A percentile compares a stretch with the other conserved stretches of the same genome.
These are phyloP conservation scores for Globisporangium radiosum DNA, from an alignment of 352 stramenopile genomes.

Conservation along the genomic window DNA sequence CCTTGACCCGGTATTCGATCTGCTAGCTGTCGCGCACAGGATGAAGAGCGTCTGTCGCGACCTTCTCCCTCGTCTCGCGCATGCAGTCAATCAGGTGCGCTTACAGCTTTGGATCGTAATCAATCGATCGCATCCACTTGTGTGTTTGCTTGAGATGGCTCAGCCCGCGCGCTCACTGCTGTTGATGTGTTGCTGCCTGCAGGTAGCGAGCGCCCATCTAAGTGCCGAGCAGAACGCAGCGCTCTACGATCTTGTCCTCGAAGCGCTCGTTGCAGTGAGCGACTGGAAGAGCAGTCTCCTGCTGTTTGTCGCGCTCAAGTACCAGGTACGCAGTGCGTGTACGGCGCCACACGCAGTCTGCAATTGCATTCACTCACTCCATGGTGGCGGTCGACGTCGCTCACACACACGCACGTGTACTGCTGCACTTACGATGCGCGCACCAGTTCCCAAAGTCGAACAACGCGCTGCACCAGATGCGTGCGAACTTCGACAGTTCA, in stretches of 20 bases:
- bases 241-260: slow-evolving; percentile 23
- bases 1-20: slow-evolving; percentile 21
- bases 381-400: no score
- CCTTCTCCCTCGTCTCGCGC: slow-evolving; percentile 30
- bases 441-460: slow-evolving; percentile 28
- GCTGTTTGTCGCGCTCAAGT: slow-evolving; percentile 52
- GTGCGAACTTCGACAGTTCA: slow-evolving; percentile 21
- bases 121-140: no score
- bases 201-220: slow-evolving; percentile 1
- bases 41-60: slow-evolving; percentile 24
- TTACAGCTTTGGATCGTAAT: no score
- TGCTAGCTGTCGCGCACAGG: slow-evolving; percentile 17
- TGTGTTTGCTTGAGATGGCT: no score
- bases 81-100: slow-evolving; percentile 35
- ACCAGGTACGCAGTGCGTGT: slow-evolving; percentile 21
- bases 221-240: slow-evolving; percentile 15
- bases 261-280: slow-evolving; percentile 30
- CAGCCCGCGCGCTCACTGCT: no score
- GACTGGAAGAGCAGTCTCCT: slow-evolving; percentile 56
- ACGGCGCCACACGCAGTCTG: no score
- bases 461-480: slow-evolving; percentile 19
- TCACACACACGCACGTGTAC: background rate
- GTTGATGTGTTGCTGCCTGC: background rate
- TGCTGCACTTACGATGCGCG: background rate
- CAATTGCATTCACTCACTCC: no score